These are phyloP conservation scores for Umbelopsis ramanniana DNA, from an alignment of 192 early-diverging fungal genomes.

Conservation along the genomic window DNA sequence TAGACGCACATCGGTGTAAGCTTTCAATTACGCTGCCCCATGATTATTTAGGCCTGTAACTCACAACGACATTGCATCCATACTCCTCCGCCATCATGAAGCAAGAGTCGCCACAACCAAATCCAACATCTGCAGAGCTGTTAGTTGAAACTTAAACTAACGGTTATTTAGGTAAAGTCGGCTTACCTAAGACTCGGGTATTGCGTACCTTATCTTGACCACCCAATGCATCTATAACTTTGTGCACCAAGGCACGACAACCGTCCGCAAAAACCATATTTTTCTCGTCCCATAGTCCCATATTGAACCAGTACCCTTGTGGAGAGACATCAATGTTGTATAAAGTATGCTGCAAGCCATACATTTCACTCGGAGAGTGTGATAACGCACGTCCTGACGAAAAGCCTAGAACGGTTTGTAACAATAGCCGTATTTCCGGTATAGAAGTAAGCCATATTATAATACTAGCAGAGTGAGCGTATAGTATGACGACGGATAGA, in stretches of 20 bases:
- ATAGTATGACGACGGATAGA: neutral
- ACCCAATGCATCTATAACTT: constrained; percentile 32
- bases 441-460: constrained; percentile 7
- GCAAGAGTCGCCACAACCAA: constrained; percentile 61
- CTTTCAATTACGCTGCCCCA: no score
- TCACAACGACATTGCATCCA: constrained; percentile 31
- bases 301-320: constrained; percentile 51
- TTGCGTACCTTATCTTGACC: neutral
- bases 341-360: constrained; percentile 49
- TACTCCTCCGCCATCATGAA: constrained; percentile 40
- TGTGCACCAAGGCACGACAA: constrained; percentile 44
- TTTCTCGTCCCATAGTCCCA: constrained; percentile 48
- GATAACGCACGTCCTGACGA: neutral
- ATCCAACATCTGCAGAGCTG: constrained; percentile 50
- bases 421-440: constrained; percentile 11
- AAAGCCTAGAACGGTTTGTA: neutral
- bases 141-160: neutral
- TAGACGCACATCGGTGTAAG: neutral
- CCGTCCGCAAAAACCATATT: constrained; percentile 42
- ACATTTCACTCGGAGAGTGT: constrained; percentile 34
- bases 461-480: neutral
- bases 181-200: constrained; percentile 20
- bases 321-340: constrained; percentile 46
- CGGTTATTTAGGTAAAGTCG: neutral
- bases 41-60: neutral